Percentiles rank a stretch among this genome's conserved stretches.
These are phyloP conservation scores for Yamadazyma sp. DNA, from an alignment of 805 yeast genomes.

Conservation along the genomic window DNA sequence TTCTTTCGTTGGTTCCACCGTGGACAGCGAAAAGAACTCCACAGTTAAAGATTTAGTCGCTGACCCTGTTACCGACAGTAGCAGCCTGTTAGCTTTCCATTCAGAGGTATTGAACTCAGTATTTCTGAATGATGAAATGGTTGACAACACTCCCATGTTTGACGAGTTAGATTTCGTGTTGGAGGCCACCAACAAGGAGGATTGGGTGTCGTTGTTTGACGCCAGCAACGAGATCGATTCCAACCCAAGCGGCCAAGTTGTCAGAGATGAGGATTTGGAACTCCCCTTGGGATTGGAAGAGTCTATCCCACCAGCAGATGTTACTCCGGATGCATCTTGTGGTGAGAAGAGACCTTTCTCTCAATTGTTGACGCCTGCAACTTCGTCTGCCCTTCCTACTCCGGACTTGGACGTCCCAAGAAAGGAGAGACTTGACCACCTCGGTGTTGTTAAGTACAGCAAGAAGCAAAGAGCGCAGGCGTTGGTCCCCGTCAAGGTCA, in stretches of 20 bases:
- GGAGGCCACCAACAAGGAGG: constrained; percentile 43
- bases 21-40: constrained; percentile 3
- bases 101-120: constrained; percentile 53
- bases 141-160: constrained; percentile 58
- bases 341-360: constrained; percentile 13
- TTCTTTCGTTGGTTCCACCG: constrained; percentile 16
- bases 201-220: constrained; percentile 65
- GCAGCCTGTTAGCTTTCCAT: constrained; percentile 54
- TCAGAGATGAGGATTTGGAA: constrained; percentile 18
- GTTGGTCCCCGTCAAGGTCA: constrained; percentile 62
- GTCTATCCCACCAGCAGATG: constrained; percentile 6
- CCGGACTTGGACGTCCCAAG: constrained; percentile 28
- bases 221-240: constrained; percentile 20
- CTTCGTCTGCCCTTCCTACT: constrained; percentile 32
- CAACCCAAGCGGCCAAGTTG: constrained; percentile 13
- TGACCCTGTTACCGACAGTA: constrained; percentile 1
- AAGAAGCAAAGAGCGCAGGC: constrained; percentile 76
- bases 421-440: constrained; percentile 53
- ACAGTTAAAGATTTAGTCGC: constrained; percentile 6
- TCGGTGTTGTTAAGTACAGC: constrained; percentile 74
- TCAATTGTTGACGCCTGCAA: constrained; percentile 31
- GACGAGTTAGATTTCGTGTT: constrained; percentile 49
- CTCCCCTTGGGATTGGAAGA: constrained; percentile 18
- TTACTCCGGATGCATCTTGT: background rate
- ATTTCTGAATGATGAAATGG: constrained; percentile 39